Percentiles rank a stretch among this genome's conserved stretches.
Evolutionary conservation across 192 early-diverging fungal species (phyloP).

Genomic region (Phycomyces nitens): DNA sequence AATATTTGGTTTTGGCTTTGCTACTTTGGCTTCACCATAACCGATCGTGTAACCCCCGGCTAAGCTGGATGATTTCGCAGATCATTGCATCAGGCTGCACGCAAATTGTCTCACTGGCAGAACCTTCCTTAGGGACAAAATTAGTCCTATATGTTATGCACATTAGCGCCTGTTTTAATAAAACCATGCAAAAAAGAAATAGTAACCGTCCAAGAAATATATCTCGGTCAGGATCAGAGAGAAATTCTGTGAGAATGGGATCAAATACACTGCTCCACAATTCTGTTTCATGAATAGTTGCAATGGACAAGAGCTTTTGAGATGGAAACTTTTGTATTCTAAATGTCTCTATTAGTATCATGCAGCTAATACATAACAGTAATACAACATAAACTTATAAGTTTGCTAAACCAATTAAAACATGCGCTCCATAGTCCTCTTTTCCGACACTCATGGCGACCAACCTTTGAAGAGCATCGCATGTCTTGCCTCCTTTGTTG

Average conservation of each 20-base stretch:
- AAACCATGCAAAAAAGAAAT: not conserved
- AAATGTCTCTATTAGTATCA: conserved; percentile 8
- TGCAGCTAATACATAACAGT: conserved; percentile 6
- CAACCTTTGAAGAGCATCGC: conserved; percentile 4
- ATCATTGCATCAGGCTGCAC: conserved; percentile 8
- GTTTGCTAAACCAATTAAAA: conserved; percentile 9
- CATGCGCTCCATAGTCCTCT: not conserved
- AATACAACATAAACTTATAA: conserved; percentile 5
- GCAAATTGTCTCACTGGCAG: not conserved
- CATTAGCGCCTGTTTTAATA: conserved; percentile 8
- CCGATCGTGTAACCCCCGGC: not conserved
- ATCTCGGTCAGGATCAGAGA: conserved; percentile 9
- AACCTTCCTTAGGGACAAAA: not conserved
- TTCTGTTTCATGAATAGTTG: conserved; percentile 12
- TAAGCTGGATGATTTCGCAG: conserved; percentile 5
- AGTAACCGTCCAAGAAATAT: conserved; percentile 7
- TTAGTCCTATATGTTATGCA: conserved; percentile 7
- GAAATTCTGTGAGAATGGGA: conserved; percentile 2
- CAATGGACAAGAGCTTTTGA: not conserved
- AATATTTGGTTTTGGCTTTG: conserved; percentile 4
- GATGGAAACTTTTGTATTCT: conserved; percentile 2
- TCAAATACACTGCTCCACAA: conserved; percentile 8
- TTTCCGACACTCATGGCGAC: conserved; percentile 6
- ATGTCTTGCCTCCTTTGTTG: conserved; percentile 7
- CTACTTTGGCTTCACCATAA: conserved; percentile 9